phyloP scores from a whole-genome alignment of 306 rosid species.

The Cucurbita argyrosperma region DNA sequence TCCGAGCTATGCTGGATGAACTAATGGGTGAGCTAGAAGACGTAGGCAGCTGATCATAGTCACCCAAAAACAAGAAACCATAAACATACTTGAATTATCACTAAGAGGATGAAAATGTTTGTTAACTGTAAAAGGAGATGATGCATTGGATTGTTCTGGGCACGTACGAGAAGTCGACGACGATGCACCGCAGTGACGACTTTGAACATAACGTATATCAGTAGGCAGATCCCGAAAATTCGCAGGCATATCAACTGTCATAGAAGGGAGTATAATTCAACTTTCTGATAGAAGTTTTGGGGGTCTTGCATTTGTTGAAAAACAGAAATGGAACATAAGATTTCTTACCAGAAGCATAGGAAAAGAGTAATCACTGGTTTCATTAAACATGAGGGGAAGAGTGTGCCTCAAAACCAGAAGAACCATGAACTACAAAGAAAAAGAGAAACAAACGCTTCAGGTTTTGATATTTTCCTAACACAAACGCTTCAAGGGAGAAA shows the following conservation, averaged over 20 bases:
- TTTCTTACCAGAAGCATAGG: conserved; percentile 51
- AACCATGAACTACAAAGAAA: conserved; percentile 58
- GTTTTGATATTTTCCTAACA: background rate
- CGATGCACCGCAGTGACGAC: conserved; percentile 43
- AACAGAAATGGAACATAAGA: background rate
- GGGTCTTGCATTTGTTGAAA: background rate
- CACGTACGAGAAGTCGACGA: conserved; percentile 38
- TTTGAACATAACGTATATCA: conserved; percentile 47
- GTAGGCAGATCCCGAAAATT: conserved; percentile 48
- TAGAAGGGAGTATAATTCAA: background rate
- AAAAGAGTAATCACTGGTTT: conserved; percentile 33
- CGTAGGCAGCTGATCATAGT: conserved; percentile 27
- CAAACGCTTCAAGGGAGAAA: too few species aligned
- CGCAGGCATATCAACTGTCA: conserved; percentile 48
- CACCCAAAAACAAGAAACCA: conserved; percentile 4
- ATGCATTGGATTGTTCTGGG: background rate
- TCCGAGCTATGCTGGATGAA: conserved; percentile 36
- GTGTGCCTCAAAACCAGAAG: conserved; percentile 61
- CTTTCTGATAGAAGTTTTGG: background rate
- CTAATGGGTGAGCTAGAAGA: conserved; percentile 22
- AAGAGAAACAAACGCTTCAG: background rate
- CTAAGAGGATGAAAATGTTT: background rate
- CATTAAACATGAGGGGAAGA: conserved; percentile 50
- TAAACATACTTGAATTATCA: background rate
- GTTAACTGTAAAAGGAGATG: background rate